Percentiles rank a stretch among this genome's conserved stretches.
Evolutionary conservation across 345 rosid species (phyloP).

Genomic region (Eutrema japonicum): DNA sequence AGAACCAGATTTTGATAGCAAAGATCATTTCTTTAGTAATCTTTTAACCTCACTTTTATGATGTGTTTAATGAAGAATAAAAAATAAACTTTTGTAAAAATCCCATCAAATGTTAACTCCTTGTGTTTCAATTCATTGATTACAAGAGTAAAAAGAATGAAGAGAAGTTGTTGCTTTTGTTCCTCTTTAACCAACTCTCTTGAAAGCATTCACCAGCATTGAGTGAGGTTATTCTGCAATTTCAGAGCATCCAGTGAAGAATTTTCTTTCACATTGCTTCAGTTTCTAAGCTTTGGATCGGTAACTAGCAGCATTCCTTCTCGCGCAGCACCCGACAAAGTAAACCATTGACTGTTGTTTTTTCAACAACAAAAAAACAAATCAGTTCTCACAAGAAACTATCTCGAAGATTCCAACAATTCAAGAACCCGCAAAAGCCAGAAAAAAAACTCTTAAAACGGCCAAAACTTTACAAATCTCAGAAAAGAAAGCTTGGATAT

Average conservation of each 20-base stretch:
- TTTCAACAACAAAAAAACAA: constrained; percentile 1
- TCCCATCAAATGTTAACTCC: not conserved
- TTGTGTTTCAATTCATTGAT: constrained; percentile 23
- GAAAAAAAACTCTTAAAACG: not conserved
- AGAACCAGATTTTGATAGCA: not conserved
- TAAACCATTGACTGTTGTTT: constrained; percentile 65
- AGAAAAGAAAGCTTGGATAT: constrained; percentile 5
- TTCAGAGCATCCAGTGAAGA: not conserved
- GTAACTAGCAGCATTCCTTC: constrained; percentile 66
- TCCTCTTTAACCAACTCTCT: constrained; percentile 16
- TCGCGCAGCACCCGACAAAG: constrained; percentile 94
- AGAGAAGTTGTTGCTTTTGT: constrained; percentile 18
- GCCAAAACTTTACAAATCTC: constrained; percentile 6
- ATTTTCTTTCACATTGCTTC: not conserved
- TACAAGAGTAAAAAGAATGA: constrained; percentile 25
- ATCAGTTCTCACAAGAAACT: not conserved
- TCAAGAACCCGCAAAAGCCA: not conserved
- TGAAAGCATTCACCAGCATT: constrained; percentile 7
- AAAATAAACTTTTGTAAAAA: not conserved
- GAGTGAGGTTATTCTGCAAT: constrained; percentile 10
- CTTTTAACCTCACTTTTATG: not conserved
- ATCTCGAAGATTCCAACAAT: not conserved
- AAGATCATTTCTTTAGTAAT: not conserved
- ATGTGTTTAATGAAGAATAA: not conserved
- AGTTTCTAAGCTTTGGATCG: constrained; percentile 54